A percentile compares a stretch with the other conserved stretches of the same genome.
Conservation (phyloP, 2,329 filamentous ascomycete species). For the Biscogniauxia mediterranea region DNA sequence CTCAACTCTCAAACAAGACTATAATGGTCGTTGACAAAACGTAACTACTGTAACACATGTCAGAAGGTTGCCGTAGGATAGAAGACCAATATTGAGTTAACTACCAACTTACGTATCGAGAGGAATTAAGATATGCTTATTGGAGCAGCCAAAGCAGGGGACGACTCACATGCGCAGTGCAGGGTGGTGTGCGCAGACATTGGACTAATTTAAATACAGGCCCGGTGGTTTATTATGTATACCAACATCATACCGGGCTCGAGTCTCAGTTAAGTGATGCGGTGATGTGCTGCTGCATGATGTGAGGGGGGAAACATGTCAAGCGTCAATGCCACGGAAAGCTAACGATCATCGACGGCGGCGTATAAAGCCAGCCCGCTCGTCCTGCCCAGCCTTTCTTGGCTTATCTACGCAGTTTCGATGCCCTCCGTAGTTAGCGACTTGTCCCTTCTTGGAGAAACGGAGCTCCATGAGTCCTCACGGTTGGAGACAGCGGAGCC, state of each 20-base stretch:
- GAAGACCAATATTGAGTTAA: background rate
- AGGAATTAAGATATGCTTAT: slow-evolving; percentile 5
- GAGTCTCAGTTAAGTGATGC: slow-evolving; percentile 7
- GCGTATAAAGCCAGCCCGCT: slow-evolving; percentile 12
- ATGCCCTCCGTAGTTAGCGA: slow-evolving; percentile 16
- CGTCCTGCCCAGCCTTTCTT: too few relatives aligned
- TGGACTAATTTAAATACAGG: slow-evolving; percentile 20
- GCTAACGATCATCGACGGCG: slow-evolving; percentile 20
- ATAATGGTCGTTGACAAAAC: background rate
- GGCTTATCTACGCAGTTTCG: slow-evolving; percentile 4
- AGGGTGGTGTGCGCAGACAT: slow-evolving; percentile 2
- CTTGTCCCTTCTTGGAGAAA: slow-evolving; percentile 24
- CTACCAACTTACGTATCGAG: slow-evolving; percentile 10
- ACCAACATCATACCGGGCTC: slow-evolving; percentile 11
- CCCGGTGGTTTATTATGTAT: slow-evolving; percentile 7
- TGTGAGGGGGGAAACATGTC: slow-evolving; percentile 1
- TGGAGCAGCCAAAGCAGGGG: slow-evolving; percentile 10
- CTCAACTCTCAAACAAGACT: background rate
- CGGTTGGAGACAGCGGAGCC: slow-evolving; percentile 22
- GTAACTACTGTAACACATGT: background rate
- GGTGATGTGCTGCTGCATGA: slow-evolving; percentile 13
- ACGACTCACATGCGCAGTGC: slow-evolving; percentile 13
- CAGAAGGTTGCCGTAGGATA: background rate
- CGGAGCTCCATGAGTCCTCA: slow-evolving; percentile 22
- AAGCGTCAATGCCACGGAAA: slow-evolving; percentile 11